Evolutionary conservation across 768 basidiomycete species (phyloP).

Genomic region (Lanmaoa pseudosensibilis): DNA sequence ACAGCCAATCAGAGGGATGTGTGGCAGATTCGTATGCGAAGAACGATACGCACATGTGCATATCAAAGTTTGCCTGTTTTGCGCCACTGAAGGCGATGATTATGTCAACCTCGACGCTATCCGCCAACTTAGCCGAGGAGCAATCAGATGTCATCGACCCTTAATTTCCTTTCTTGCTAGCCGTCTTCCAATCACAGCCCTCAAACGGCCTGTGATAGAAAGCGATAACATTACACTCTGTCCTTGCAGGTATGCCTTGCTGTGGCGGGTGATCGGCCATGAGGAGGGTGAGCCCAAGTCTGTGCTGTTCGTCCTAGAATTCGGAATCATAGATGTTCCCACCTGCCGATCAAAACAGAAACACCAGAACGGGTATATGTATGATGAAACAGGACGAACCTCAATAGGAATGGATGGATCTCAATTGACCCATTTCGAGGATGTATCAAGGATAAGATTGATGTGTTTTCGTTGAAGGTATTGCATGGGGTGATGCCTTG

Average conservation of each 20-base stretch:
- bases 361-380: not conserved
- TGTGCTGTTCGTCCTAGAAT: slow-evolving; percentile 18
- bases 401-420: slow-evolving; percentile 35
- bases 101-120: slow-evolving; percentile 18
- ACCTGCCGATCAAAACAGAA: slow-evolving; percentile 23
- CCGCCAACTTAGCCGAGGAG: too few relatives aligned
- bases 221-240: too few relatives aligned
- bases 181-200: too few relatives aligned
- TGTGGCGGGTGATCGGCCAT: slow-evolving; percentile 18
- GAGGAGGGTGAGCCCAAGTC: not conserved
- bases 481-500: slow-evolving; percentile 1
- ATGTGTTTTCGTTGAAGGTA: slow-evolving; percentile 33
- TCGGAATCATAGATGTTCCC: slow-evolving; percentile 33
- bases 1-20: too few relatives aligned
- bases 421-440: slow-evolving; percentile 42
- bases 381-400: slow-evolving; percentile 19
- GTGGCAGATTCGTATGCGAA: too few relatives aligned
- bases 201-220: too few relatives aligned
- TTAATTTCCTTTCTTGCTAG: too few relatives aligned
- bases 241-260: too few relatives aligned
- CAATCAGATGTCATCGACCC: too few relatives aligned
- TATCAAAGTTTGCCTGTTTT: too few relatives aligned
- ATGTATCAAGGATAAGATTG: slow-evolving; percentile 32
- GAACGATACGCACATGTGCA: too few relatives aligned
- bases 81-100: slow-evolving; percentile 13